phyloP scores from a whole-genome alignment of 805 yeast genomes.

The Zygosaccharomyces rouxii region DNA sequence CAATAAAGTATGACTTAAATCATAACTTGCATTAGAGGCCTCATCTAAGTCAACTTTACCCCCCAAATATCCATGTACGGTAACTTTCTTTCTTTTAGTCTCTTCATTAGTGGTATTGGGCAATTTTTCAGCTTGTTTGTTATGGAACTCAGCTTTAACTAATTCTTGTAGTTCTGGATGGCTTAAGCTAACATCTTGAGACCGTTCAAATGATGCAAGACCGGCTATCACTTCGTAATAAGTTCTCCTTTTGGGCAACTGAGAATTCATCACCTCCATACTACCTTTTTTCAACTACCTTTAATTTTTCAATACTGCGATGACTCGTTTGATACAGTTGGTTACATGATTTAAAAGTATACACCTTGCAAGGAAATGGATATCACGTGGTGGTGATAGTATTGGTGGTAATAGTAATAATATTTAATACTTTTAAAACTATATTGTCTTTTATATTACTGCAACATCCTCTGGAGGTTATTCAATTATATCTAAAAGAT shows the following conservation, averaged over 20 bases:
- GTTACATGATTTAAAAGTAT: not conserved
- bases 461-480: no score
- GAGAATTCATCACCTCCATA: not conserved
- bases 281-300: not conserved
- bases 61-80: constrained; percentile 33
- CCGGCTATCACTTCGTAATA: constrained; percentile 33
- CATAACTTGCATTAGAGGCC: constrained; percentile 25
- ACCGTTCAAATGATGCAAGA: constrained; percentile 30
- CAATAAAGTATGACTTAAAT: constrained; percentile 29
- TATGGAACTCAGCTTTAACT: constrained; percentile 27
- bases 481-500: constrained; percentile 53
- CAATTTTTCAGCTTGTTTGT: constrained; percentile 19
- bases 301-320: not conserved
- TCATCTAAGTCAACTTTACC: constrained; percentile 27
- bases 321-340: not conserved
- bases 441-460: no score
- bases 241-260: constrained; percentile 10
- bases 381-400: not conserved
- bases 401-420: not conserved
- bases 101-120: constrained; percentile 20
- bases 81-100: constrained; percentile 15
- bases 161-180: constrained; percentile 27
- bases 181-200: constrained; percentile 27
- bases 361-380: not conserved
- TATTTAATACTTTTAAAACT: not conserved